A percentile compares a stretch with the other conserved stretches of the same genome.
Evolutionary conservation across 345 rosid genomes (phyloP).

Genomic region (Bretschneidera sinensis): DNA sequence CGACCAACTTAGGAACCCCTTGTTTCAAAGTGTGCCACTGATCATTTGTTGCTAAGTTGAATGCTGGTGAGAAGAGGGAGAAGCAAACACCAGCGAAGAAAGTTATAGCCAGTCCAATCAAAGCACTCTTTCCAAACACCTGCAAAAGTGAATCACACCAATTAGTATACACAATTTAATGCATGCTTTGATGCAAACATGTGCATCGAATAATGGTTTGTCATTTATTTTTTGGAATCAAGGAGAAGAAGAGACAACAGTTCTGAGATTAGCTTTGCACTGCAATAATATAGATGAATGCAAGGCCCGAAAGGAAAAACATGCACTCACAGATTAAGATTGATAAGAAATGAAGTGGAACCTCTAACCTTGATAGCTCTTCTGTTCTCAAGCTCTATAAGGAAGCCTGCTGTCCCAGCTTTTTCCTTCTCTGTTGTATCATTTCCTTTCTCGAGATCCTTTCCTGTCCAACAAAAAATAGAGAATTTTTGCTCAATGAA

Average conservation of each 20-base stretch:
- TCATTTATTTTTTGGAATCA: no score
- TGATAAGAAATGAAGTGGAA: no score
- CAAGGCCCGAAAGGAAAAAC: no score
- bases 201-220: no score
- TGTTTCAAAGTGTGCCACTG: conserved; percentile 68
- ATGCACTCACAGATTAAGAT: no score
- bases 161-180: no score
- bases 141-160: conserved; percentile 14
- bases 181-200: no score
- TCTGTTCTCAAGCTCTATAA: conserved; percentile 58
- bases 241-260: no score
- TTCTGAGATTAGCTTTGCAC: no score
- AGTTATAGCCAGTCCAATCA: conserved; percentile 52
- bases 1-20: conserved; percentile 65
- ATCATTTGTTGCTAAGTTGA: conserved; percentile 84
- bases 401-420: conserved; percentile 54
- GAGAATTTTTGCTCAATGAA: neutral
- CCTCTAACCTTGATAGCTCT: conserved; percentile 83
- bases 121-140: conserved; percentile 68
- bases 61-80: conserved; percentile 86
- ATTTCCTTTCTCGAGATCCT: conserved; percentile 34
- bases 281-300: no score
- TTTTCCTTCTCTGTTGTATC: conserved; percentile 25
- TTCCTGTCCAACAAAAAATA: conserved; percentile 14
- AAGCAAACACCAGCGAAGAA: conserved; percentile 75